These are phyloP conservation scores for Didymella exigua DNA, from an alignment of 2,329 filamentous ascomycete genomes.

Conservation along the genomic window DNA sequence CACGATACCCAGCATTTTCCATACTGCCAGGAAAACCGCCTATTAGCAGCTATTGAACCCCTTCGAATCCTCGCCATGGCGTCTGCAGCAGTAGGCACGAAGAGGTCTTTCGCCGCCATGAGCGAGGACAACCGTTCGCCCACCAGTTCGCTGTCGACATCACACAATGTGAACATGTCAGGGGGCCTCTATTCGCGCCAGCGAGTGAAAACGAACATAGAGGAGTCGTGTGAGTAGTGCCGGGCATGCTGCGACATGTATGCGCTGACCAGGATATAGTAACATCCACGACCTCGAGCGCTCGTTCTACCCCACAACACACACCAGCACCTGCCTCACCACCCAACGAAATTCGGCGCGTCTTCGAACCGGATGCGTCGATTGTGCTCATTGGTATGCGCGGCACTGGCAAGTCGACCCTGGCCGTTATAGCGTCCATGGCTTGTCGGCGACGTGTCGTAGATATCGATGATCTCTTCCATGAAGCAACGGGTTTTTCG, in stretches of 20 bases:
- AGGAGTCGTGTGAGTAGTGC: constrained; percentile 14
- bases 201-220: constrained; percentile 1
- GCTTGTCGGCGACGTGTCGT: constrained; percentile 71
- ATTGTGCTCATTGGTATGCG: constrained; percentile 75
- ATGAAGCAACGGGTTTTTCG: constrained; percentile 66
- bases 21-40: neutral
- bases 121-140: constrained; percentile 22
- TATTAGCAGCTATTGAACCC: neutral
- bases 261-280: constrained; percentile 12
- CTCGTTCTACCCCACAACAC: constrained; percentile 37
- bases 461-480: constrained; percentile 72
- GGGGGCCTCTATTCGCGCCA: constrained; percentile 7
- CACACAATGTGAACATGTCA: constrained; percentile 7
- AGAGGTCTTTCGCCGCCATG: constrained; percentile 37
- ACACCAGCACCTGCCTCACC: constrained; percentile 29
- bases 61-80: constrained; percentile 27
- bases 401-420: constrained; percentile 75
- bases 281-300: constrained; percentile 34
- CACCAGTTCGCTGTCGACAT: constrained; percentile 1
- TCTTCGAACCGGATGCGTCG: constrained; percentile 67
- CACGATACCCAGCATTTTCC: neutral
- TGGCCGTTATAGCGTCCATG: constrained; percentile 76
- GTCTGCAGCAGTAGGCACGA: constrained; percentile 34
- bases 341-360: constrained; percentile 34
- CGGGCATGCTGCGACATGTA: neutral